Base-by-base conservation (phyloP, 148 eudicot species). In the Camellia granthamiana region DNA sequence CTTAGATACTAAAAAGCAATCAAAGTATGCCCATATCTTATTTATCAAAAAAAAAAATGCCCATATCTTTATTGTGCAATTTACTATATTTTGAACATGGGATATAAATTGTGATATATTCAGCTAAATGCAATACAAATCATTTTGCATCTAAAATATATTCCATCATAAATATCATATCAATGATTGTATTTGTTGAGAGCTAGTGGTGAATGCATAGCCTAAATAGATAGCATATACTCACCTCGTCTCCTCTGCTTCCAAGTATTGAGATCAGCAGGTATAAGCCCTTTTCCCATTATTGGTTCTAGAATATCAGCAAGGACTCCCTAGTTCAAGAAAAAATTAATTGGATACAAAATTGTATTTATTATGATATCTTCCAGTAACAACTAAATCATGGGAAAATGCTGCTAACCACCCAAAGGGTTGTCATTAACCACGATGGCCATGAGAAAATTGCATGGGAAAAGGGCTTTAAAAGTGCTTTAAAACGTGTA, bases 201-300 rank as follows among this genome's bases (percentile, higher is more conserved):
- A 59, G 21, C 49, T 23, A 7, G 23, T 2, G 43, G 51, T 41
- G 21, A 47, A 72, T 63, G 72, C n/a, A n/a, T 41, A 30, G 38
- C 72, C 15, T 23, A 55, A 19, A 64, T 52, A 55, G 54, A 54
- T 73, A 55, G 65, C 55, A 42, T 19, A 55, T 76, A 21, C 88
- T 87, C 87, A 92, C 99, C 99, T 92, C 99, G 87, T 91, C 99
- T 90, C 83, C 99, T 91, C 81, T 88, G 93, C 88, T 97, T 97
- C 99, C 99, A 97, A 59, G 98, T 97, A 71, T 85, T 88, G 77
- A 94, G 91, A 84, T 97, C 98, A 66, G 99, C 99, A 77, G 99
- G 99, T 82, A 97, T 97, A 76, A 97, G 93, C 80, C 99, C 99
- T 89, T 97, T 97, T 54, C 99, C 99, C 99, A 97, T 97, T 75